Percentiles rank a stretch among this genome's conserved stretches.
Evolutionary conservation across 2,329 filamentous ascomycete genomes (phyloP).

Genomic region (Phialophora chinensis): DNA sequence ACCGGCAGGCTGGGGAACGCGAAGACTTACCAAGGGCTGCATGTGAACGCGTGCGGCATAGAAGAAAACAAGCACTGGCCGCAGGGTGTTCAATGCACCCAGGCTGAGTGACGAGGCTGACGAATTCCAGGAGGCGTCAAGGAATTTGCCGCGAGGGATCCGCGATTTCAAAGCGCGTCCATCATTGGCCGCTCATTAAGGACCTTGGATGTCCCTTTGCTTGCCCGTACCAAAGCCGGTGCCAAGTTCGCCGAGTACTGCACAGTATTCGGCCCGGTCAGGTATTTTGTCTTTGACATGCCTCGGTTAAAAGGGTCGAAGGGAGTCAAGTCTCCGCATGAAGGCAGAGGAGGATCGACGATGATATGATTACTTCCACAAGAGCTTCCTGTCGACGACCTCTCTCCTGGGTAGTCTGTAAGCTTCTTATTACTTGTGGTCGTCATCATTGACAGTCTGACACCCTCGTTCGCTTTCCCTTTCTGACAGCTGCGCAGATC

Average conservation of each 20-base stretch:
- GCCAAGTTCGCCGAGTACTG: not conserved
- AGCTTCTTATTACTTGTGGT: not conserved
- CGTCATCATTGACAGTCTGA: not conserved
- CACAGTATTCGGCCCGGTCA: not conserved
- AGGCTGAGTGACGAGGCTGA: constrained; percentile 15
- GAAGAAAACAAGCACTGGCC: not conserved
- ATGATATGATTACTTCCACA: not conserved
- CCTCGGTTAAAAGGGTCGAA: not conserved
- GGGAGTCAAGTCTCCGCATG: not conserved
- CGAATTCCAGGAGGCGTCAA: constrained; percentile 16
- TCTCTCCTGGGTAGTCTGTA: not conserved
- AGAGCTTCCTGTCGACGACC: not conserved
- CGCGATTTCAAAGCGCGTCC: not conserved
- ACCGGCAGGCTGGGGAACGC: not conserved
- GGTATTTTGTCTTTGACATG: too few relatives aligned
- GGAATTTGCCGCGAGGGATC: not conserved
- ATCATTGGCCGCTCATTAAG: not conserved
- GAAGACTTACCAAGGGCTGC: not conserved
- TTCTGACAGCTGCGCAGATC: not conserved
- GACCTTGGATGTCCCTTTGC: not conserved
- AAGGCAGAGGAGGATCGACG: not conserved
- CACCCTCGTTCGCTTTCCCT: not conserved
- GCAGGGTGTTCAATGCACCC: not conserved
- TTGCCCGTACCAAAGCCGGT: not conserved
- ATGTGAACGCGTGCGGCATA: not conserved